Evolutionary conservation across 352 stramenopile species (phyloP).

Genomic region (Ophiocytium majus): DNA sequence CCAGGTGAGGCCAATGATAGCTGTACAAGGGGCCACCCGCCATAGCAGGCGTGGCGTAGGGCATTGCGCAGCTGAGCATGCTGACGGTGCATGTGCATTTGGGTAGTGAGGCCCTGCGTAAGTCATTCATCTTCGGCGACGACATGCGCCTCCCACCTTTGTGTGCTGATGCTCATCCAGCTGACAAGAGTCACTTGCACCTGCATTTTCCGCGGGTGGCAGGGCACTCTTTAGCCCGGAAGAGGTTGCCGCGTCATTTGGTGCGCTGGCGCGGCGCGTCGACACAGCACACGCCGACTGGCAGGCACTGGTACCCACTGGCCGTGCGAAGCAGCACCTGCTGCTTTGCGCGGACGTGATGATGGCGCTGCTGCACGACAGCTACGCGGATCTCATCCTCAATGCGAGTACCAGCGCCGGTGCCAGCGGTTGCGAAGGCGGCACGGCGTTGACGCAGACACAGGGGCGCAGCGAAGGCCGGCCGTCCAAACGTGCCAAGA

Average conservation of each 20-base stretch:
- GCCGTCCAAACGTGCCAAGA: neutral
- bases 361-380: neutral
- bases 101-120: too few species aligned
- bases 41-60: too few species aligned
- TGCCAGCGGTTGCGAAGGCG: slow-evolving; percentile 11
- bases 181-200: too few species aligned
- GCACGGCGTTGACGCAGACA: neutral
- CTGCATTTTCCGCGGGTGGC: too few species aligned
- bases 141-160: too few species aligned
- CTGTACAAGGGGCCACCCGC: too few species aligned
- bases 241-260: slow-evolving; percentile 27
- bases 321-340: slow-evolving; percentile 30
- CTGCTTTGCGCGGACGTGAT: slow-evolving; percentile 47
- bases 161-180: too few species aligned
- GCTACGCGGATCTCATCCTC: too few species aligned
- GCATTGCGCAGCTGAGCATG: too few species aligned
- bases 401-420: too few species aligned
- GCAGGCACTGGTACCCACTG: slow-evolving; percentile 24
- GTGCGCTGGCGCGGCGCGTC: neutral
- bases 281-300: neutral
- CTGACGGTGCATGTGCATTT: too few species aligned
- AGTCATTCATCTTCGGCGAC: too few species aligned
- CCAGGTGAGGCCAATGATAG: neutral
- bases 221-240: slow-evolving; percentile 33
- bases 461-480: neutral